Evolutionary conservation across 2,329 filamentous ascomycete species (phyloP).

Genomic region (Colletotrichum liriopes): DNA sequence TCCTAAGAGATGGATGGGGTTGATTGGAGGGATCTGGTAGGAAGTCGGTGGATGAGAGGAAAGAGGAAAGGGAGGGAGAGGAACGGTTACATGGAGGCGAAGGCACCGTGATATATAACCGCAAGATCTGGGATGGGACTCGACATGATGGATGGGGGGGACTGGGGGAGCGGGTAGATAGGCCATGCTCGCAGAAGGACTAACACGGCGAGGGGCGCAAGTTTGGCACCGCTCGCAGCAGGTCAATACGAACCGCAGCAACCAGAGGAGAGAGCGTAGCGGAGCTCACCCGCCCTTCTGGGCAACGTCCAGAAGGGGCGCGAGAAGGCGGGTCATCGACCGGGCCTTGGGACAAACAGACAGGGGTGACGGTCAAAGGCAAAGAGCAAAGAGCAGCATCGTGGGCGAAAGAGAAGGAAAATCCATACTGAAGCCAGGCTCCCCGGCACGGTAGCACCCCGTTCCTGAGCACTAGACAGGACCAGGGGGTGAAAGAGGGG

Average conservation of each 20-base stretch:
- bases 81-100: constrained; percentile 36
- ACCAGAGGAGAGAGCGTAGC: constrained; percentile 21
- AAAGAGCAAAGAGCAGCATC: constrained; percentile 11
- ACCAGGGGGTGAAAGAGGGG: constrained; percentile 27
- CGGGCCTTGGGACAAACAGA: constrained; percentile 26
- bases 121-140: constrained; percentile 20
- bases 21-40: constrained; percentile 43
- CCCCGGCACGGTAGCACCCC: constrained; percentile 34
- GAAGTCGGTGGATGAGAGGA: constrained; percentile 44
- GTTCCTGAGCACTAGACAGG: constrained; percentile 42
- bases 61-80: constrained; percentile 33
- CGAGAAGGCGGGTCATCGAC: constrained; percentile 34
- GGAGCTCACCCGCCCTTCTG: constrained; percentile 34
- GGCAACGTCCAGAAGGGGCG: constrained; percentile 15
- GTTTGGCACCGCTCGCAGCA: constrained; percentile 10
- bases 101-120: constrained; percentile 42
- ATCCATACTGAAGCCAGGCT: constrained; percentile 22
- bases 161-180: constrained; percentile 18
- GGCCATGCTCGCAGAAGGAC: constrained; percentile 15
- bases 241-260: constrained; percentile 38
- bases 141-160: background rate
- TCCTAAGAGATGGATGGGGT: constrained; percentile 42
- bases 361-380: constrained; percentile 13
- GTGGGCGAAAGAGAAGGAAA: constrained; percentile 9
- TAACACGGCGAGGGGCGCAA: constrained; percentile 22